These are phyloP conservation scores for Grigorovia humatica DNA, from an alignment of 805 yeast species.

Conservation along the genomic window DNA sequence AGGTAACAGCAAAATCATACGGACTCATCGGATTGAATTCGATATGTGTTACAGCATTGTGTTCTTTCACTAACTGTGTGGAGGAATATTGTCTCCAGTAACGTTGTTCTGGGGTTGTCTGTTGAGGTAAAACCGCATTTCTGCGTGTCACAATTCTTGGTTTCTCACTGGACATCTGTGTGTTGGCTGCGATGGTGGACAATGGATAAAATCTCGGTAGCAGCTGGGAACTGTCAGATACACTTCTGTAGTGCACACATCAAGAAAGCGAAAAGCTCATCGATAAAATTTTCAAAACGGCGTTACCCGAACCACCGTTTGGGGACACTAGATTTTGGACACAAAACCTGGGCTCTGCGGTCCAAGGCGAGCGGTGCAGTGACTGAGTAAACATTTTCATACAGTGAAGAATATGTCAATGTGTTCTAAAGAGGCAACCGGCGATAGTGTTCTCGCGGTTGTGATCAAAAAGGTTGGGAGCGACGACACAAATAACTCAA, in stretches of 20 bases:
- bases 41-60: conserved; percentile 81
- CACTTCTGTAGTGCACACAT: too few species aligned
- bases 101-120: conserved; percentile 81
- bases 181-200: background rate
- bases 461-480: too few species aligned
- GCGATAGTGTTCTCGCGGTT: too few species aligned
- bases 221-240: too few species aligned
- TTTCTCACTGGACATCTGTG: conserved; percentile 54
- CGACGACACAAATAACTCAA: too few species aligned
- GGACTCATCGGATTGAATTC: conserved; percentile 80
- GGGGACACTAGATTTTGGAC: background rate
- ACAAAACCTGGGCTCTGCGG: background rate
- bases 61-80: conserved; percentile 87
- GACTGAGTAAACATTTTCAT: too few species aligned
- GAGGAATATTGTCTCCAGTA: conserved; percentile 84
- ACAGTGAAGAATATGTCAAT: too few species aligned
- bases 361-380: too few species aligned
- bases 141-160: conserved; percentile 56
- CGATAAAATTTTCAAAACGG: background rate
- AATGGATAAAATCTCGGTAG: too few species aligned
- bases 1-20: conserved; percentile 86
- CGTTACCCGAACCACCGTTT: background rate
- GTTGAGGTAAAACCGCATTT: conserved; percentile 67
- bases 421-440: too few species aligned
- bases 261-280: background rate